Conservation (phyloP, 2,329 filamentous ascomycete species). For the Pseudogymnoascus sp. region DNA sequence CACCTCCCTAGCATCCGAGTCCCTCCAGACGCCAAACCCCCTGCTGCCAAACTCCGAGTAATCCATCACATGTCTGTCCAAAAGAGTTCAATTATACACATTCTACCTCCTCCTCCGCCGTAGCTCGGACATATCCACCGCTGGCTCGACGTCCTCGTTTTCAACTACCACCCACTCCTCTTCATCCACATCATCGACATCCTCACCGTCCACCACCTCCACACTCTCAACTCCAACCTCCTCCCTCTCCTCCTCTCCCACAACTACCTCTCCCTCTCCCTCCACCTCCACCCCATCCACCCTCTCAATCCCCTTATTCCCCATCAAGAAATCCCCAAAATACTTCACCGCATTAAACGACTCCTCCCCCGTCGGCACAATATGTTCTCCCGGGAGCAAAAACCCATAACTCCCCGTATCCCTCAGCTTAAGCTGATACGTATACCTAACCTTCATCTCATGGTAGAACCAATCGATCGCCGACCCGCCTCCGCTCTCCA, state of each 20-base stretch:
- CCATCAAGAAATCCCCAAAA: conserved; percentile 70
- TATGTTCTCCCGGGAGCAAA: conserved; percentile 75
- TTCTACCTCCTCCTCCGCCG: conserved; percentile 15
- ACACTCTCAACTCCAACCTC: conserved; percentile 15
- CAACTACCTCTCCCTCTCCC: not conserved
- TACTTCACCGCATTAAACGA: conserved; percentile 75
- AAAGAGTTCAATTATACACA: not conserved
- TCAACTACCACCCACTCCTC: not conserved
- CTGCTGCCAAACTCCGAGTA: not conserved
- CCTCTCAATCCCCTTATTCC: conserved; percentile 57
- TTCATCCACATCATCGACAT: conserved; percentile 3
- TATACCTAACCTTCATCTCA: conserved; percentile 69
- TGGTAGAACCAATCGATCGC: conserved; percentile 95
- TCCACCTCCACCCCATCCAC: conserved; percentile 18
- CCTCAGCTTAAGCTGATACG: conserved; percentile 88
- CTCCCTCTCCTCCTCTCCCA: conserved; percentile 28
- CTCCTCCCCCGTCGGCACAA: conserved; percentile 83
- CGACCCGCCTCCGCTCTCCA: conserved; percentile 73
- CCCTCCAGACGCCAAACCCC: not conserved
- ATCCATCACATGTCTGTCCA: not conserved
- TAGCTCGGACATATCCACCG: conserved; percentile 21
- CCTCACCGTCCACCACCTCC: conserved; percentile 4
- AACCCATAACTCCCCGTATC: conserved; percentile 95
- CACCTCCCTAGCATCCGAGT: not conserved
- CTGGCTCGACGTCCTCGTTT: conserved; percentile 11